Evolutionary conservation across 805 yeast species (phyloP).

Genomic region (Hermanozyma aechmeae): DNA sequence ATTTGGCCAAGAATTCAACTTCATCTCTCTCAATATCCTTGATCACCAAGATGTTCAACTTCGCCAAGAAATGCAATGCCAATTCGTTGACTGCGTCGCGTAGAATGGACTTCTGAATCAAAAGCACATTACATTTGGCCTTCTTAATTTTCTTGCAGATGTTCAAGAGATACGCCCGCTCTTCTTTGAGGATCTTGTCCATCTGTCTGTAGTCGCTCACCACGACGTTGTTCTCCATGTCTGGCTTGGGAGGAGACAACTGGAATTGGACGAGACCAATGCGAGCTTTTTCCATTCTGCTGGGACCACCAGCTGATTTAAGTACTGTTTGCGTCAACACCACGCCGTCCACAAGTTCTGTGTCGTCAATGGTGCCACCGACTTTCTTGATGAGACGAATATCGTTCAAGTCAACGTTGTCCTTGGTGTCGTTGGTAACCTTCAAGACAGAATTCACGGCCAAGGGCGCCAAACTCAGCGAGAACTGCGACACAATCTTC

Average conservation of each 20-base stretch:
- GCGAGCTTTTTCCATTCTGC: slow-evolving; percentile 86
- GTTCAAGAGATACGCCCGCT: slow-evolving; percentile 88
- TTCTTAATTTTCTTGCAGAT: slow-evolving; percentile 94
- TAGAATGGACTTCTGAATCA: slow-evolving; percentile 86
- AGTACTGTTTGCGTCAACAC: slow-evolving; percentile 86
- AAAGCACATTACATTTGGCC: slow-evolving; percentile 87
- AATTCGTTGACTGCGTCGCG: slow-evolving; percentile 93
- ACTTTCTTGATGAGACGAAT: slow-evolving; percentile 86
- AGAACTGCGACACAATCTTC: slow-evolving; percentile 91
- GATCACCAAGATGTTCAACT: slow-evolving; percentile 86
- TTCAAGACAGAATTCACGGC: slow-evolving; percentile 88
- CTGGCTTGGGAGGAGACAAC: slow-evolving; percentile 94
- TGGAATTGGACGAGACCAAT: slow-evolving; percentile 90
- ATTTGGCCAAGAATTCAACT: slow-evolving; percentile 76
- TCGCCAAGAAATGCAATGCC: slow-evolving; percentile 89
- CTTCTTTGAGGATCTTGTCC: slow-evolving; percentile 98
- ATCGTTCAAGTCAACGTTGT: slow-evolving; percentile 75
- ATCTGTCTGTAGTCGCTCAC: slow-evolving; percentile 97
- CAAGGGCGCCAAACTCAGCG: slow-evolving; percentile 78
- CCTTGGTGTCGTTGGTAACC: slow-evolving; percentile 53
- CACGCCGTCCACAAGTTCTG: slow-evolving; percentile 87
- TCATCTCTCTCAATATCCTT: slow-evolving; percentile 96
- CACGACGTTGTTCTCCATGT: slow-evolving; percentile 94
- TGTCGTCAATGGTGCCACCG: slow-evolving; percentile 97
- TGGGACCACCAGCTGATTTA: slow-evolving; percentile 90